Base-by-base conservation (phyloP, 2,329 filamentous ascomycete genomes). In the Zopfia rhizophila region DNA sequence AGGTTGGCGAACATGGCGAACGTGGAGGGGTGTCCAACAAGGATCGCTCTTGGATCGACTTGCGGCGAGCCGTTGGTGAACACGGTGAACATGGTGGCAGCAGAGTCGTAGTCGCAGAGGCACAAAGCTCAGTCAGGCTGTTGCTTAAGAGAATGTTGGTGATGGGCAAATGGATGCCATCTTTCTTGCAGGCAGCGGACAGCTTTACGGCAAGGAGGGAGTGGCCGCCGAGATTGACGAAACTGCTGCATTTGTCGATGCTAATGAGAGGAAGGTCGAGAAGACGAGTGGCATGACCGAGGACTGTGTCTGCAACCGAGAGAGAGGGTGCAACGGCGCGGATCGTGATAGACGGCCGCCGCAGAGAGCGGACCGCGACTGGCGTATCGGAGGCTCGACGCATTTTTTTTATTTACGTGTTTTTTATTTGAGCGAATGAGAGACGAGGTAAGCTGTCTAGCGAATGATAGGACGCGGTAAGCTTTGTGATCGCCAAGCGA, bases 151-250 rank as follows among this genome's bases (percentile, higher is more conserved):
- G 37, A 3, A 39, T 39, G 13, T 14, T 30, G 7, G n/a, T n/a
- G n/a, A 30, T 39, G 4, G 37, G 37, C 12, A 39, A 19, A 13
- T 17, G 11, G 27, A 41, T 31, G 8, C 38, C 38, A 41, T 32
- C 18, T 33, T 41, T 41, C 25, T 46, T 40, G 36, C 41, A 50
- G 19, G 29, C 41, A 16, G 37, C 16, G 7, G 33, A 37, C 17
- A 50, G 17, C 41, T 50, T 41, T 11, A 50, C 37, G 11, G 47
- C 41, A 13, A 38, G 32, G 13, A 50, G 22, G 2, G 47, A 50
- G 19, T 50, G 35, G 18, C 47, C 47, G 6, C 47, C 47, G 23
- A 45, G 35, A 7, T 36, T 30, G 25, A 50, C 38, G 27, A 50
- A 50, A 30, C 42, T 45, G 11, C 25, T 32, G 27, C 16, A 3